These are phyloP conservation scores for Annulohypoxylon stygium DNA, from an alignment of 495 filamentous ascomycete genomes.

Conservation along the genomic window DNA sequence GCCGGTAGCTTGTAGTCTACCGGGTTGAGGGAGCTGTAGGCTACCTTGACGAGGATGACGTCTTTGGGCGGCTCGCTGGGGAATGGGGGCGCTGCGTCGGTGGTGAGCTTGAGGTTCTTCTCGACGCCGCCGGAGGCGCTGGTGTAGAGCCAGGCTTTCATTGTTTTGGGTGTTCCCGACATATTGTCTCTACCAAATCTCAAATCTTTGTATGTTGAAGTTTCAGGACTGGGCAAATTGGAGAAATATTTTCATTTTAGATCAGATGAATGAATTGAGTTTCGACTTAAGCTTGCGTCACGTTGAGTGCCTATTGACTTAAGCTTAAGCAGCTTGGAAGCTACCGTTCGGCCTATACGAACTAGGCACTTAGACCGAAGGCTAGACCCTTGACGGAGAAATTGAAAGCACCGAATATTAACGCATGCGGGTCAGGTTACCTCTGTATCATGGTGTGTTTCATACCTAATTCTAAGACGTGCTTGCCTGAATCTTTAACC, in stretches of 20 bases:
- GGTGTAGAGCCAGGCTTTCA: conserved; percentile 75
- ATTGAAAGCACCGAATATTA: not conserved
- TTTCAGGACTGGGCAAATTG: not conserved
- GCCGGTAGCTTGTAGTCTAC: conserved; percentile 78
- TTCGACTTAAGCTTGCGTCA: not conserved
- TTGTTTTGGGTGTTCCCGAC: conserved; percentile 54
- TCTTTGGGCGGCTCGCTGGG: conserved; percentile 52
- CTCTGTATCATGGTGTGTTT: not conserved
- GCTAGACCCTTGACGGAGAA: not conserved
- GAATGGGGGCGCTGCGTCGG: conserved; percentile 57
- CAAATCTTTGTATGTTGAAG: not conserved
- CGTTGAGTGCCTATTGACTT: not conserved
- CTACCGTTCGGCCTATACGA: not conserved
- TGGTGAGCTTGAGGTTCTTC: conserved; percentile 67
- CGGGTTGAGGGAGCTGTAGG: conserved; percentile 72
- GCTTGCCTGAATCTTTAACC: not conserved
- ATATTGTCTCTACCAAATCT: not conserved
- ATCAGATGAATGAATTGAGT: not conserved
- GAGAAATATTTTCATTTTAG: not conserved
- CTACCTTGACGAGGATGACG: conserved; percentile 69
- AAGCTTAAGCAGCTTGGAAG: too few species aligned
- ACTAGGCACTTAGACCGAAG: not conserved
- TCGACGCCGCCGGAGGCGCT: conserved; percentile 64
- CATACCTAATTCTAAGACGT: not conserved
- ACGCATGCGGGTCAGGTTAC: not conserved